A percentile compares a stretch with the other conserved stretches of the same genome.
Evolutionary conservation across 345 rosid species (phyloP).

Genomic region (Euphorbia peplus): DNA sequence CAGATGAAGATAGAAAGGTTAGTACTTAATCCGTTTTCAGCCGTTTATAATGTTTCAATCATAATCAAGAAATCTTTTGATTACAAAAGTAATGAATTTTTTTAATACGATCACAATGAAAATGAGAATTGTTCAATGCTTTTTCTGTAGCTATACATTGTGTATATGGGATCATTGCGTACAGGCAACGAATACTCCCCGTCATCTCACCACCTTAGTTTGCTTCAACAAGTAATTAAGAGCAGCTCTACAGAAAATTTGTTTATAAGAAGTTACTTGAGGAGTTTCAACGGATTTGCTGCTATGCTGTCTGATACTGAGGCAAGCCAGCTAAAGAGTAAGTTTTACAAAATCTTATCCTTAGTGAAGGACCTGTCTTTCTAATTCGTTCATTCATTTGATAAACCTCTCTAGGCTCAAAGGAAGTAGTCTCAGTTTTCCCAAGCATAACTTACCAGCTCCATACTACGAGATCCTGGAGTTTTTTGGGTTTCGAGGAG

Average conservation of each 20-base stretch:
- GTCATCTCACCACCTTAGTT: conserved; percentile 11
- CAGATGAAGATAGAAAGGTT: too few relatives aligned
- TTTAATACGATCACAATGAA: too few relatives aligned
- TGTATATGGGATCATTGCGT: conserved; percentile 13
- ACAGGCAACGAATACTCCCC: background rate
- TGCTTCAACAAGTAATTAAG: conserved; percentile 3
- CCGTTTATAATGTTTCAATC: background rate
- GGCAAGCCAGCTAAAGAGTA: conserved; percentile 34
- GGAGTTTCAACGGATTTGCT: conserved; percentile 59
- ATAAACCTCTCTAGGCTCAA: background rate
- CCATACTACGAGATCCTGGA: conserved; percentile 57
- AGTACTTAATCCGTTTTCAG: too few relatives aligned
- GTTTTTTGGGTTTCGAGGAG: conserved; percentile 43
- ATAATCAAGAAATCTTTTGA: too few relatives aligned
- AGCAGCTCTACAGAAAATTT: conserved; percentile 28
- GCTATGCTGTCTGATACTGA: conserved; percentile 43
- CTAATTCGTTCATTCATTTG: too few relatives aligned
- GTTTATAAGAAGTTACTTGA: conserved; percentile 45
- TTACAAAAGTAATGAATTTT: too few relatives aligned
- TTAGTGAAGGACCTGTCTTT: background rate
- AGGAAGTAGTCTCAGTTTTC: conserved; percentile 43
- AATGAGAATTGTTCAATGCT: background rate
- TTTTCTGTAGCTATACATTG: background rate
- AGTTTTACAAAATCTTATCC: conserved; percentile 14
- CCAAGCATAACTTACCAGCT: conserved; percentile 33